Evolutionary conservation across 2,329 filamentous ascomycete species (phyloP).

Genomic region (Alternaria tenuissima): DNA sequence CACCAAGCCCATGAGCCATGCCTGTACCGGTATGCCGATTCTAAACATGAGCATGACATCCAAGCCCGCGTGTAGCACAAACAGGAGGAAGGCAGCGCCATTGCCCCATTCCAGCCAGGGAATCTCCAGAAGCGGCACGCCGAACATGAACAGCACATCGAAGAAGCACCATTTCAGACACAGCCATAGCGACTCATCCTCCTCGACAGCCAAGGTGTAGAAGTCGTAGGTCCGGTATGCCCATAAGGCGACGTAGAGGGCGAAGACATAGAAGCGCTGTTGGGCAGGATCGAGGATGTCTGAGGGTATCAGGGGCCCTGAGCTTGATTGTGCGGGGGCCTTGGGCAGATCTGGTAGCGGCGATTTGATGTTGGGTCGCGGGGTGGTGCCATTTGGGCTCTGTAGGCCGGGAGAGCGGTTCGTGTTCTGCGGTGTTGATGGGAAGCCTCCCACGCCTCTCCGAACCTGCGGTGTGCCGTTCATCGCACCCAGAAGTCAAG

Average conservation of each 20-base stretch:
- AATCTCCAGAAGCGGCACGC: conserved; percentile 85
- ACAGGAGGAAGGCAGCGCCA: conserved; percentile 73
- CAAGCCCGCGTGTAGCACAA: conserved; percentile 73
- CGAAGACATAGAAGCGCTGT: conserved; percentile 85
- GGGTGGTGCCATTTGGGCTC: conserved; percentile 33
- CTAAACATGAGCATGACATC: conserved; percentile 95
- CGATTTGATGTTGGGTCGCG: conserved; percentile 46
- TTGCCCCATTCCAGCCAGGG: conserved; percentile 96
- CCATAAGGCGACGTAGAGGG: conserved; percentile 78
- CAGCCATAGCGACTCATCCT: conserved; percentile 85
- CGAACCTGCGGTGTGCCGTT: conserved; percentile 76
- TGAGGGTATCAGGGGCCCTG: conserved; percentile 77
- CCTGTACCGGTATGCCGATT: conserved; percentile 78
- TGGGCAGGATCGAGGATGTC: conserved; percentile 86
- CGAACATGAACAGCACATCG: conserved; percentile 87
- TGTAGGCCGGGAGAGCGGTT: conserved; percentile 39
- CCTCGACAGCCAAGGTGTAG: conserved; percentile 77
- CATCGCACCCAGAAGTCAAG: conserved; percentile 68
- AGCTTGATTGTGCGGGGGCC: conserved; percentile 26
- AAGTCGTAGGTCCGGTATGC: conserved; percentile 91
- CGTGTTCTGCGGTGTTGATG: conserved; percentile 70
- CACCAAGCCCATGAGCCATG: conserved; percentile 75
- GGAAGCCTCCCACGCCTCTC: conserved; percentile 78
- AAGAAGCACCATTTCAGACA: conserved; percentile 94
- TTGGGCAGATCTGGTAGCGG: conserved; percentile 46